Base-by-base conservation (phyloP, 345 rosid genomes). In the Eucalyptus marginata region DNA sequence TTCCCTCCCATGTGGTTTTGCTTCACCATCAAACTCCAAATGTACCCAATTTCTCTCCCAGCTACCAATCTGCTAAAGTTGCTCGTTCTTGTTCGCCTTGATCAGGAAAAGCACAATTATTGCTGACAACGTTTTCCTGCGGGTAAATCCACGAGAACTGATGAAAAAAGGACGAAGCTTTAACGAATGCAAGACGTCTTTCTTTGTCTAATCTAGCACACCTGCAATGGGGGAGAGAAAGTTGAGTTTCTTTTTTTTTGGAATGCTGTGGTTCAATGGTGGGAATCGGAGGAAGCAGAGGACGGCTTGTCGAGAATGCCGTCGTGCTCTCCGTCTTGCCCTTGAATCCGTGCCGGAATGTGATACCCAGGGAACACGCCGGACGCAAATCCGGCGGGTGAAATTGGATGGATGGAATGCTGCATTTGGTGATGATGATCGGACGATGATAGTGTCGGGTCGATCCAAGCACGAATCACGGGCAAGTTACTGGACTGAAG, bases 401-500 rank as follows among this genome's bases (percentile, higher is more conserved):
- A 94, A 92, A 84, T 87, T 89, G 76, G 94, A 89, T 87, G 90
- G 97, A 91, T 94, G 91, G 83, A 93, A 86, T 89, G 90, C 87
- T 92, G 91, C 59, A 91, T 87, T 36, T 89, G 92, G 24, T 92
- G 96, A 10, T 95, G 95, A 87, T 95, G 94, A 66, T 92, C 92
- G 87, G 90, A 86, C 47, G 93, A 76, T 68, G 93, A 81, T 68
- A 90, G 87, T 47, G 92, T 91, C 62, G 94, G 96, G 88, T 95
- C 94, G 79, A 93, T 94, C 99, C 97, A 96, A 94, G 99, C 97
- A 94, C 96, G 98, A 90, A 92, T 64, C 88, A 94, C 89, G 83
- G 98, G 95, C 92, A 93, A 91, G 93, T 94, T 92, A 96, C 96
- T 97, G 99, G 99, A 97, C 99, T 97, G 99, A 97, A 97, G 99